Conservation (phyloP, 2,329 filamentous ascomycete genomes). For the Elsinoe batatas region DNA sequence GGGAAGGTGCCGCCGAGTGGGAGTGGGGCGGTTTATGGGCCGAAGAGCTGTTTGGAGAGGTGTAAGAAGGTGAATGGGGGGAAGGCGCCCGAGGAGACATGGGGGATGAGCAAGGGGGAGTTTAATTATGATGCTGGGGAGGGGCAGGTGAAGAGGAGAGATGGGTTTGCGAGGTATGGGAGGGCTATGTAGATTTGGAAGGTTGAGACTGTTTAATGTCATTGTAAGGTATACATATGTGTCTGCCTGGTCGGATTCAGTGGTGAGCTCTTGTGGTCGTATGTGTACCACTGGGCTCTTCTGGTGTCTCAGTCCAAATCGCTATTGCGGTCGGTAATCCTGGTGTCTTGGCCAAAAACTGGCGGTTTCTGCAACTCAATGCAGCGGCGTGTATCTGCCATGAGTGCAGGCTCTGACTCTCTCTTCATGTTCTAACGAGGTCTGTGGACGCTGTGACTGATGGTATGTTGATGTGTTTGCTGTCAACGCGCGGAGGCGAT, state of each 20-base stretch:
- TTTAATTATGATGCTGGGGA: neutral
- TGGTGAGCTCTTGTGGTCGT: neutral
- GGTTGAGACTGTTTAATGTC: neutral
- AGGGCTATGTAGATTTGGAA: slow-evolving; percentile 3
- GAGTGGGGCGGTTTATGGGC: slow-evolving; percentile 35
- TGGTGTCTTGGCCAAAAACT: neutral
- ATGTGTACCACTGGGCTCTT: too few species aligned
- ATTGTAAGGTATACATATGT: neutral
- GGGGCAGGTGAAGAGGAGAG: neutral
- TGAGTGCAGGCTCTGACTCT: too few species aligned
- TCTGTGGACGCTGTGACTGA: neutral
- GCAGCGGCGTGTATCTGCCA: too few species aligned
- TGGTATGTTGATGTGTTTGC: neutral
- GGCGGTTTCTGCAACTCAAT: too few species aligned
- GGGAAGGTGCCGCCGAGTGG: slow-evolving; percentile 30
- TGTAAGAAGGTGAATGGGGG: slow-evolving; percentile 20
- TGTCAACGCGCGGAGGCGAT: slow-evolving; percentile 23
- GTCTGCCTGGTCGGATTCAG: neutral
- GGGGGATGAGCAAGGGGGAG: neutral
- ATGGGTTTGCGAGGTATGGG: neutral
- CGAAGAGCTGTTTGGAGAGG: slow-evolving; percentile 30
- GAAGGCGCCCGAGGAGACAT: neutral
- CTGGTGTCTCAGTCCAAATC: too few species aligned
- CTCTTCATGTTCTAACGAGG: too few species aligned
- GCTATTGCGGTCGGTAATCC: neutral